Conservation (phyloP, 768 basidiomycete species). For the Boletus rufocinnamomeus region DNA sequence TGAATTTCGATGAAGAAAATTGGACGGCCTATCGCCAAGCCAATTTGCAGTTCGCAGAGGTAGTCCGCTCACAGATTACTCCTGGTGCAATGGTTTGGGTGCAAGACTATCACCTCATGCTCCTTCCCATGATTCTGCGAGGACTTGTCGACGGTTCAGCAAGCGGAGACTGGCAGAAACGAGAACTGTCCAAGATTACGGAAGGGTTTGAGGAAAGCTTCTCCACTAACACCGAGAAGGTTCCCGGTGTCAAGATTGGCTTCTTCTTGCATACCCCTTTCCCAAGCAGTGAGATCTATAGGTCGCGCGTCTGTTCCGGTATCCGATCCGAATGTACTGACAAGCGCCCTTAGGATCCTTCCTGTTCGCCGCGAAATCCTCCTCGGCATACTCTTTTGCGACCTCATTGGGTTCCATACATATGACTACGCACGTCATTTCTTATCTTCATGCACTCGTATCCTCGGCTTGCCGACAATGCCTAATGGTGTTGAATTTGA, state of each 20-base stretch:
- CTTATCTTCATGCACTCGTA: slow-evolving; percentile 96
- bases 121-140: slow-evolving; percentile 93
- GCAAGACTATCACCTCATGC: slow-evolving; percentile 97
- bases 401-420: slow-evolving; percentile 98
- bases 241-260: slow-evolving; percentile 87
- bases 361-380: slow-evolving; percentile 97
- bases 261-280: slow-evolving; percentile 99
- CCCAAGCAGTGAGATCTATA: slow-evolving; percentile 96
- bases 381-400: slow-evolving; percentile 93
- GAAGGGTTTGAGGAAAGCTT: slow-evolving; percentile 63
- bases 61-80: slow-evolving; percentile 72
- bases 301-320: slow-evolving; percentile 51
- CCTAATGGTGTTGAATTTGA: slow-evolving; percentile 98
- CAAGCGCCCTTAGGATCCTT: slow-evolving; percentile 63
- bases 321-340: slow-evolving; percentile 13
- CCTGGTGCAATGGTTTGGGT: slow-evolving; percentile 98
- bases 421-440: slow-evolving; percentile 99
- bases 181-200: slow-evolving; percentile 67
- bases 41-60: slow-evolving; percentile 93
- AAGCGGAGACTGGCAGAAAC: slow-evolving; percentile 54
- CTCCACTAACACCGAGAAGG: slow-evolving; percentile 38
- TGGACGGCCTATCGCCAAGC: slow-evolving; percentile 98
- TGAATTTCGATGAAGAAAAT: slow-evolving; percentile 99
- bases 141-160: slow-evolving; percentile 77
- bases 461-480: slow-evolving; percentile 93